Evolutionary conservation across 1,284 basidiomycete species (phyloP), one percentile per base, ranked within the genome.

Genomic region (Bjerkandera adusta): DNA sequence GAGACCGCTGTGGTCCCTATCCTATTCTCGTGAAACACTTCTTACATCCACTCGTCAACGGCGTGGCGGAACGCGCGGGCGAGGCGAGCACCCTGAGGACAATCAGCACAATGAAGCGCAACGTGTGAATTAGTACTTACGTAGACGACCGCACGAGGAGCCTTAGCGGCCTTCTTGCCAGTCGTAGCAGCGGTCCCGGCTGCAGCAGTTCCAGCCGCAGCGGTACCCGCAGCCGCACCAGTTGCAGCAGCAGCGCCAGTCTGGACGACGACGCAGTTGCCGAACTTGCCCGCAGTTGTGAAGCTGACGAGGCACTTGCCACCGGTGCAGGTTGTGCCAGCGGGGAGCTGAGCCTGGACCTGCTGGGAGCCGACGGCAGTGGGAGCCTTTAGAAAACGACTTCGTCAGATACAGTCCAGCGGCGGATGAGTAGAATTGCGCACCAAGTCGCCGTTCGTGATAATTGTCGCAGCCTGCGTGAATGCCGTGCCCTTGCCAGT

Each of bases 251-350:
- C 48, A 12, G 30, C 51, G 22, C 40, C 55, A 36, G 61, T 58
- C 30, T 54, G 51, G 18, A 72, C 71, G 39, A 69, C 73, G 13
- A 73, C 68, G 50, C 76, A 80, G 59, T 77, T 77, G 48, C 76
- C 77, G 55, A 77, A 78, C n/a, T 72, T 71, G 18, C 66, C 67
- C 22, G 68, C 61, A 24, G 71, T 71, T 35, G 59, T 69, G 57
- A 77, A 70, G n/a, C 72, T 68, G 60, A 73, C 71, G 49, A 81
- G 63, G 55, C 78, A 81, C 6, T 59, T 48, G 26, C 77, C 77
- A 47, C 77, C 77, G 3, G 68, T 66, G 60, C 79, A 81, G 41
- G 57, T 67, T 3, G 71, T 77, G n/a, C 72, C 72, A 21, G 70
- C 58, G 5, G 78, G 76, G 35, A 81, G 64, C 42, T 64, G 50